Base-by-base conservation (phyloP, 192 early-diverging fungal genomes). In the Coemansia sp. region DNA sequence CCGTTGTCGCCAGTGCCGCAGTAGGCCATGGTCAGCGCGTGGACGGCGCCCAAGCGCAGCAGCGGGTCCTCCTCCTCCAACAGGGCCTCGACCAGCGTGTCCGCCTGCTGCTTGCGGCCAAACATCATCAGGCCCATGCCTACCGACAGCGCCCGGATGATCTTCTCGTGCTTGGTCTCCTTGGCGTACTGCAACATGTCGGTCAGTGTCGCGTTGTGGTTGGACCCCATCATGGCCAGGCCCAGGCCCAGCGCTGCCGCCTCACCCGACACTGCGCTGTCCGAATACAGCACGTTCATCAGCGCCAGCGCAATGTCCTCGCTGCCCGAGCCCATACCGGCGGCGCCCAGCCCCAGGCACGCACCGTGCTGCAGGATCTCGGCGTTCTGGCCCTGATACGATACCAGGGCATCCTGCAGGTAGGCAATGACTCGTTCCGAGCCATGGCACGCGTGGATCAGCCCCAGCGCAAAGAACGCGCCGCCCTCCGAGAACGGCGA, bases 111-210 rank as follows among this genome's bases (percentile, higher is more conserved):
- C 69, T 97, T 92, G 56, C 84, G 84, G 12, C 91, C 96, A 66
- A 94, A 99, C 94, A 98, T 95, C 14, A 99, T 85, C 42, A 99
- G 61, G 0, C 94, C 83, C 40, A 99, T 88, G 38, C 96, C 95
- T 20, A 96, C 78, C 7, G 94, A 86, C 47, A 97, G 70, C 37
- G 94, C 91, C 27, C 96, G 89, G 45, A 99, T 98, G 51, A 98
- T 99, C 78, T 99, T 99, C 56, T 99, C 96, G 72, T 99, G 96
- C 64, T 92, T 90, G 5, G 96, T 99, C 49, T 98, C 95, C 51
- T 91, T 90, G 12, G 96, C 96, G 53, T 99, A 99, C 54, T 89
- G 85, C 23, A 98, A 73, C 94, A 99, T 96, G 47, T 94, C 94
- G 30, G 87, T 88, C 44, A 99, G 67, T 5, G 86, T 88, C 35